These are phyloP conservation scores for Venturia effusa DNA, from an alignment of 2,329 filamentous ascomycete genomes.

Conservation along the genomic window DNA sequence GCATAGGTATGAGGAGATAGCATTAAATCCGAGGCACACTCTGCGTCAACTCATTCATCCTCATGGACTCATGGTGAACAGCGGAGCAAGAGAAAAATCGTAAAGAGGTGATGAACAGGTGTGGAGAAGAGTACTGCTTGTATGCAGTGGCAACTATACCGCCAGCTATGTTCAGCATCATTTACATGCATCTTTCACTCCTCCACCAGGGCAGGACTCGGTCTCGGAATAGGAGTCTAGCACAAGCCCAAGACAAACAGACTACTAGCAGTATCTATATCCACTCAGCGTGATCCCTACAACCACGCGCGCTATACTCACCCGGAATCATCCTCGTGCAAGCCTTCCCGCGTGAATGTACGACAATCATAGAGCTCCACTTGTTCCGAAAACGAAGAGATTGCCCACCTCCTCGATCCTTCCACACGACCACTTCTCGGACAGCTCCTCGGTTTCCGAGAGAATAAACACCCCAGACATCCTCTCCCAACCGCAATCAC, in stretches of 20 bases:
- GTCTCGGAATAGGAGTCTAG: background rate
- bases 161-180: background rate
- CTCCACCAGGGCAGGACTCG: background rate
- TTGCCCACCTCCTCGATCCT: background rate
- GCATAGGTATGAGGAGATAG: background rate
- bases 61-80: background rate
- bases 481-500: conserved; percentile 7
- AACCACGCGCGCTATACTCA: background rate
- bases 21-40: background rate
- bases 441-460: background rate
- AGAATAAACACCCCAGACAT: background rate
- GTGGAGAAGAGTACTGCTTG: background rate
- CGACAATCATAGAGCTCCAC: background rate
- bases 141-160: background rate
- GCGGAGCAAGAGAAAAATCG: background rate
- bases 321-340: background rate
- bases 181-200: background rate
- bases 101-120: background rate
- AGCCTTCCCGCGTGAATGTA: conserved; percentile 3
- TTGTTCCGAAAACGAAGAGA: background rate
- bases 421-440: background rate
- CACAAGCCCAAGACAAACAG: background rate
- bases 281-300: background rate
- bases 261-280: background rate
- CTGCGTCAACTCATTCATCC: background rate